phyloP scores from a whole-genome alignment of 1,284 basidiomycete genomes.

The Ganoderma resinaceum region DNA sequence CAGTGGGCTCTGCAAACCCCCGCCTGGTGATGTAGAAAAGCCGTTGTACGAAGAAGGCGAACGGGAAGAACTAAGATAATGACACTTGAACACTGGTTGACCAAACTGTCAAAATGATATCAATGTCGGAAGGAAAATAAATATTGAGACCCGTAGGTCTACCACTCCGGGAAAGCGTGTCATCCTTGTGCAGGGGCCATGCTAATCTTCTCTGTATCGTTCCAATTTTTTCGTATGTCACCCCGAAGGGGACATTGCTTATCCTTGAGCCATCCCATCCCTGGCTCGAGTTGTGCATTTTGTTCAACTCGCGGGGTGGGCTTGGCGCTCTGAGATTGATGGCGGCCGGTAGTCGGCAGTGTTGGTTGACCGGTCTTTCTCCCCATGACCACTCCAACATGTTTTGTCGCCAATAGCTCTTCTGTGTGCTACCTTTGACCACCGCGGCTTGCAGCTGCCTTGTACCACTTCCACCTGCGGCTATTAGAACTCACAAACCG shows the following conservation, averaged over 20 bases:
- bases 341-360: not conserved
- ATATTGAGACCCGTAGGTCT: slow-evolving; percentile 24
- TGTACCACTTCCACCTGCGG: not conserved
- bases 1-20: no score
- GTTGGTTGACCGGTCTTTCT: not conserved
- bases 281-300: not conserved
- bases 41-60: no score
- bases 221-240: no score
- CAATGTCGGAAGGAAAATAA: slow-evolving; percentile 7
- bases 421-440: not conserved
- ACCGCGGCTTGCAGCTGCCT: no score
- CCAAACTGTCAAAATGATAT: not conserved
- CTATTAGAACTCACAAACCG: not conserved
- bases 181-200: slow-evolving; percentile 25
- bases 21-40: no score
- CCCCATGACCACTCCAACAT: not conserved
- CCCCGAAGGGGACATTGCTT: no score
- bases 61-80: no score
- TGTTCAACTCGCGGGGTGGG: slow-evolving; percentile 8
- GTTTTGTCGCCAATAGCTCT: not conserved
- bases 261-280: not conserved
- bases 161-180: slow-evolving; percentile 25
- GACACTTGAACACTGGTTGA: not conserved
- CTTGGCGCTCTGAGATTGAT: not conserved
- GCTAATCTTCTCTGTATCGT: slow-evolving; percentile 24